These are phyloP conservation scores for Ceriops decandra DNA, from an alignment of 345 rosid species.

Conservation along the genomic window DNA sequence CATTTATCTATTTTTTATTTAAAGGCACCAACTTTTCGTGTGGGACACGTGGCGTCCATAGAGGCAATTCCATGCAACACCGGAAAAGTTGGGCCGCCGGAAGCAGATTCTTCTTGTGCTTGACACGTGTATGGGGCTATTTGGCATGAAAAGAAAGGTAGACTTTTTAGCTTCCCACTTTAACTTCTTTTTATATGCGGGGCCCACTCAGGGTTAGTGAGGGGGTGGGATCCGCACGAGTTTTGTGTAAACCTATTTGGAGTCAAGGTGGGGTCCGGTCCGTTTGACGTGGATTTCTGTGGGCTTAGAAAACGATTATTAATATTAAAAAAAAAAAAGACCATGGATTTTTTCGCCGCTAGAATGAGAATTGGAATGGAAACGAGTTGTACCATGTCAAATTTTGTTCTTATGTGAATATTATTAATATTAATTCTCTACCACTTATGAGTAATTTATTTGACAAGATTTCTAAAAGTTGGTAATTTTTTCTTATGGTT, in stretches of 20 bases:
- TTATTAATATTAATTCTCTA: too few relatives aligned
- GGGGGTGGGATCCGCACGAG: too few relatives aligned
- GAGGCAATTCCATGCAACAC: not conserved
- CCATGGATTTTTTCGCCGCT: too few relatives aligned
- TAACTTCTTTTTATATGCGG: not conserved
- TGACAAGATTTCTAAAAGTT: too few relatives aligned
- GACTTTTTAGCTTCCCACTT: not conserved
- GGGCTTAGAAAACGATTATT: not conserved
- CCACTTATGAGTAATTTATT: too few relatives aligned
- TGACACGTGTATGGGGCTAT: conserved; percentile 9
- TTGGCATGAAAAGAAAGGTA: not conserved
- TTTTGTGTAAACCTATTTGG: not conserved
- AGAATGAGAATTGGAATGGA: too few relatives aligned
- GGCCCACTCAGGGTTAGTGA: not conserved
- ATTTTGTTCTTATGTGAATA: too few relatives aligned
- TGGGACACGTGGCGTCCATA: conserved; percentile 7
- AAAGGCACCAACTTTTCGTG: conserved; percentile 1
- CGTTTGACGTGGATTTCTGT: conserved; percentile 17
- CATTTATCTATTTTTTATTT: not conserved
- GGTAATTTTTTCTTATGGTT: too few relatives aligned
- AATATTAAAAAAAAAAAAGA: too few relatives aligned
- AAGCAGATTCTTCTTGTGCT: conserved; percentile 18
- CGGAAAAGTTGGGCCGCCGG: conserved; percentile 26
- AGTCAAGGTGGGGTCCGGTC: not conserved
- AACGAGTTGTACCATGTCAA: too few relatives aligned